Evolutionary conservation across 768 basidiomycete species (phyloP), one percentile per base, ranked within the genome.

Genomic region (Krasilnikovozyma curviuscula): DNA sequence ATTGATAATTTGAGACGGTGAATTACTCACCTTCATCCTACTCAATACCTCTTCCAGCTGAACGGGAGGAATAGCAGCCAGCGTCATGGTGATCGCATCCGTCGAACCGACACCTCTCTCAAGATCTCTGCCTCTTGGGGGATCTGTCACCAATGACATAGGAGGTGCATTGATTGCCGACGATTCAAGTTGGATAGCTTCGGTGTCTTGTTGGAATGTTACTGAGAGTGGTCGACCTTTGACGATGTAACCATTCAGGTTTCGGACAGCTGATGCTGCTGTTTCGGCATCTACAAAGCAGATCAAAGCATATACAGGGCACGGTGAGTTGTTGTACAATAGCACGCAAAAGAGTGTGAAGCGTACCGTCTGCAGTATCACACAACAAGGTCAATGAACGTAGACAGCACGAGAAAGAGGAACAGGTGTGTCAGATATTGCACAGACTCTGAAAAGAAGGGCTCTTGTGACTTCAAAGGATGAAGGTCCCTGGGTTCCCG

Each of bases 31-130:
- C 79, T 97, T 97, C 81, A 91, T 89, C 64, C 93, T 85, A n/a
- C 81, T 81, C 56, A 98, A 69, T 8, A 95, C 81, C 65, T 98
- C 91, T 66, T 89, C 76, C 54, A 91, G 69, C 60, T 91, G 83
- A 32, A 69, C 71, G 0, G 85, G 83, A 46, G 76, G 74, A 70
- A 91, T 82, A 25, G 70, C 76, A 34, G 81, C 89, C 38, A 98
- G 71, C 3, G 79, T 81, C 60, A 81, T 75, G 61, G 76, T 84
- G 61, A 97, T 95, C 47, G 72, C 71, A 62, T 95, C 89, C 49
- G 83, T 70, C 7, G 81, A 68, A 16, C 73, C 77, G 33, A 73
- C 68, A 18, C 85, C 85, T 12, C 72, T 74, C 9, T 78, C 73
- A 0, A 88, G 61, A 40, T 78, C 74, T 16, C 79, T 73, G 25